Base-by-base conservation (phyloP, 2,329 filamentous ascomycete genomes). In the Penicillium sclerotigenum region DNA sequence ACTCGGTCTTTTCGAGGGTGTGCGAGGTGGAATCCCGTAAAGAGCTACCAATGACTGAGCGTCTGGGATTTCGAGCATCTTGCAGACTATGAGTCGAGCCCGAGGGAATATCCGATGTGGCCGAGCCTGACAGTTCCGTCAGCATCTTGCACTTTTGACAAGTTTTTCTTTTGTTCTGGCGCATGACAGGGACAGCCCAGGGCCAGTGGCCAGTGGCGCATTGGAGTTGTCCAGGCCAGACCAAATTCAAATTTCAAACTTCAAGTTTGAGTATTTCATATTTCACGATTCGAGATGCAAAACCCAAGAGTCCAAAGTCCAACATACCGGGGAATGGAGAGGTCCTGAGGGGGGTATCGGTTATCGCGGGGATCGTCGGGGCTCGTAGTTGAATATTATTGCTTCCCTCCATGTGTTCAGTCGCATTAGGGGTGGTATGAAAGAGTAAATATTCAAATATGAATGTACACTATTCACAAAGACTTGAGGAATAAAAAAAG, bases 331-430 rank as follows among this genome's bases (percentile, higher is more conserved):
- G 59, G 5, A 59, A 53, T 37, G 62, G 63, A 38, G 62, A 58
- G 45, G 61, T 60, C 42, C 61, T 57, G 41, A 51, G 59, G 26
- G 63, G 61, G 50, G 54, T 52, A 38, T 53, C 56, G 38, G 57
- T 22, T 42, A 61, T 59, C 54, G 64, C 59, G 61, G 48, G 48
- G 48, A 62, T 65, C 42, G 66, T 60, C 47, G 65, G 56, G 47
- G 65, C 65, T 55, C 63, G 64, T 47, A 65, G 62, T 55, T 48
- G 59, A 42, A 66, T 61, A 58, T 68, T 64, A 54, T 58, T 64
- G 65, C 59, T 69, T 68, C 71, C 69, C 65, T 66, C 65, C 70
- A 73, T 73, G 47, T 54, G 53, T 55, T 58, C 45, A 53, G 57
- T 65, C 59, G 59, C 68, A 71, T 71, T 59, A 52, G 56, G 59